A percentile compares a stretch with the other conserved stretches of the same genome.
These are phyloP conservation scores for Tetracladium setigerum DNA, from an alignment of 495 filamentous ascomycete species.

Conservation along the genomic window DNA sequence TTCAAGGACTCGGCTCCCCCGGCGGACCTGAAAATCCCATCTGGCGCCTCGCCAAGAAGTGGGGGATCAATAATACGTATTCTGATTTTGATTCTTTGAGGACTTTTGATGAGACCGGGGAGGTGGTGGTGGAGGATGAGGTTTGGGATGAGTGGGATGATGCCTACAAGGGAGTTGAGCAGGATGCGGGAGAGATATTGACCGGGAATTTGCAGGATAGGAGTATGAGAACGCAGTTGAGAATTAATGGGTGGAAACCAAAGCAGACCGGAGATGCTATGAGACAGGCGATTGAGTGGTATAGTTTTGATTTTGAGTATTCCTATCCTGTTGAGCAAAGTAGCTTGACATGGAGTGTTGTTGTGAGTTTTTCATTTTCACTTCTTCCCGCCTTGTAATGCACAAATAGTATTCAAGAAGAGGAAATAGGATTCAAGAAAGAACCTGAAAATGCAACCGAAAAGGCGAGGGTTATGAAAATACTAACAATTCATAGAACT, in stretches of 20 bases:
- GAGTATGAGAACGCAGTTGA: constrained; percentile 51
- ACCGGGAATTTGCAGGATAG: constrained; percentile 55
- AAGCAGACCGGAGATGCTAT: constrained; percentile 48
- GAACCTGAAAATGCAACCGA: neutral
- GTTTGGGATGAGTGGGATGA: constrained; percentile 45
- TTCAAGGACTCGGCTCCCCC: constrained; percentile 56
- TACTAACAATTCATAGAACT: constrained; percentile 2
- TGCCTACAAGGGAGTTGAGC: constrained; percentile 40
- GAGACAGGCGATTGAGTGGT: constrained; percentile 57
- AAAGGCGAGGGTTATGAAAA: neutral
- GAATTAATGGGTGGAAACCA: constrained; percentile 58
- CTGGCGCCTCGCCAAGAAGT: constrained; percentile 61
- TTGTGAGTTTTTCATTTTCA: neutral
- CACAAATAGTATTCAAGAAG: too few species aligned
- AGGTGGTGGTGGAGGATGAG: constrained; percentile 37
- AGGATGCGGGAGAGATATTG: constrained; percentile 51
- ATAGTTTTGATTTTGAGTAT: constrained; percentile 46
- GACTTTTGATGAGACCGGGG: constrained; percentile 52
- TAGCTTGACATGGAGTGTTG: neutral
- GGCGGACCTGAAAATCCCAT: constrained; percentile 60
- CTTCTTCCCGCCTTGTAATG: too few species aligned
- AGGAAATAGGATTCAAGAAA: too few species aligned
- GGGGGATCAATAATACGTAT: constrained; percentile 51
- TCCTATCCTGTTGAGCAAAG: constrained; percentile 22
- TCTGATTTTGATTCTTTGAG: constrained; percentile 54